Evolutionary conservation across 768 basidiomycete genomes (phyloP).

Genomic region (Porphyrellus cyaneotinctus): DNA sequence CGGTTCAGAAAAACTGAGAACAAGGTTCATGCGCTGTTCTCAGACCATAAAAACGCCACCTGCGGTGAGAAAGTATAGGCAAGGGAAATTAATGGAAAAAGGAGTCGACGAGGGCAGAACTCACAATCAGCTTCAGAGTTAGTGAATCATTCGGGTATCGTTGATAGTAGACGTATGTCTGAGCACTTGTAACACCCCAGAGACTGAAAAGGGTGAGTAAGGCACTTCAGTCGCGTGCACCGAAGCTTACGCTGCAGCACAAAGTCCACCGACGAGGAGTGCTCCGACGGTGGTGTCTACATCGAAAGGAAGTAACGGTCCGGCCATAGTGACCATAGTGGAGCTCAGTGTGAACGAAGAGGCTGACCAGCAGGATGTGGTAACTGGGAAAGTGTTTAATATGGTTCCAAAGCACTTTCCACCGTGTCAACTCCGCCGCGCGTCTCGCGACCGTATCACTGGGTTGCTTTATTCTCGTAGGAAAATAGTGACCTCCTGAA

Average conservation of each 20-base stretch:
- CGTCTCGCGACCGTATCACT: background rate
- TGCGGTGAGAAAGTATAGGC: slow-evolving; percentile 32
- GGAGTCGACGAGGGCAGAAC: slow-evolving; percentile 6
- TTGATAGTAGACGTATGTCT: slow-evolving; percentile 49
- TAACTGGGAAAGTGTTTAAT: background rate
- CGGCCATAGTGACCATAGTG: background rate
- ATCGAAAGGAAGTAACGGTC: too few relatives aligned
- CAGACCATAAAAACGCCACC: slow-evolving; percentile 18
- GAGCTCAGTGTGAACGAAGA: background rate
- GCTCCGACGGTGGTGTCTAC: slow-evolving; percentile 47
- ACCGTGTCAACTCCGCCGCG: background rate
- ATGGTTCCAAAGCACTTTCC: background rate
- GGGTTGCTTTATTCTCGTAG: background rate
- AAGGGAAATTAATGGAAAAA: slow-evolving; percentile 34
- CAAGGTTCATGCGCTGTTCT: background rate
- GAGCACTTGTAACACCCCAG: slow-evolving; percentile 53
- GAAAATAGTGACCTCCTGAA: background rate
- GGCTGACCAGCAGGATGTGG: background rate
- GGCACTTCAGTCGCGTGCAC: background rate
- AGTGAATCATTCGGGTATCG: slow-evolving; percentile 32
- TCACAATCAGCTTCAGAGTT: slow-evolving; percentile 36
- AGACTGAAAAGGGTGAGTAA: slow-evolving; percentile 34
- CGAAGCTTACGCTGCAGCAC: slow-evolving; percentile 47
- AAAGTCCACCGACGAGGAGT: slow-evolving; percentile 51
- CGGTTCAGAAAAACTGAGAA: background rate